Base-by-base conservation (phyloP, 257 asterid genomes). In the Forsythia viridissima region DNA sequence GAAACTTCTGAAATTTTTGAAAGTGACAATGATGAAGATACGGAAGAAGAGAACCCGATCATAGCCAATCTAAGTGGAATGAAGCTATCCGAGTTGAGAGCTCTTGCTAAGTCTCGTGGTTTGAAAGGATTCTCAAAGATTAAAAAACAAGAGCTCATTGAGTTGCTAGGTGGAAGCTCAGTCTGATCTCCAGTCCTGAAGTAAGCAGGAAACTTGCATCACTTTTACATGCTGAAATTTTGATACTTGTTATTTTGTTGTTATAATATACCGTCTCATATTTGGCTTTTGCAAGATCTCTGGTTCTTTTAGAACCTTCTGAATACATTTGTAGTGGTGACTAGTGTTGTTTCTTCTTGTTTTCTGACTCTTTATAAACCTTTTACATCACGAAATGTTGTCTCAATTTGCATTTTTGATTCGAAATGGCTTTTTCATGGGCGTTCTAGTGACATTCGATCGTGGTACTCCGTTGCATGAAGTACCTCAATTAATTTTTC, bases 61-160 rank as follows among this genome's bases (percentile, higher is more conserved):
- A 42, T 13, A 44, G 20, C 48, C 70, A 73, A 82, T 70, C 74
- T 82, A 8, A 80, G 84, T 66, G 81, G 68, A 77, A 82, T 85
- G 88, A 85, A 80, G 71, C 74, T 85, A 72, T 20, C 85, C 34
- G 88, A 82, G 68, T 76, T 85, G 76, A 85, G 72, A 77, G 84
- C 77, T 34, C 77, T 85, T 61, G 88, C 88, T 3, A 85, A 85
- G 75, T 79, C 88, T 8, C 84, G 84, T 34, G 81, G 88, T 30
- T 16, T 85, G 55, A 82, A 80, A 80, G 81, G 88, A 52, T 85
- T 46, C 72, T 85, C 88, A 24, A 85, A 82, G 82, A 51, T 82
- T 67, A 85, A 82, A 74, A 85, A 85, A 77, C 81, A 74, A 8
- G 88, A 85, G 39, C 82, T 85, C 71, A 7, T 85, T 72, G 85